phyloP scores from a whole-genome alignment of 2,329 filamentous ascomycete genomes.

The Aureobasidium namibiae region DNA sequence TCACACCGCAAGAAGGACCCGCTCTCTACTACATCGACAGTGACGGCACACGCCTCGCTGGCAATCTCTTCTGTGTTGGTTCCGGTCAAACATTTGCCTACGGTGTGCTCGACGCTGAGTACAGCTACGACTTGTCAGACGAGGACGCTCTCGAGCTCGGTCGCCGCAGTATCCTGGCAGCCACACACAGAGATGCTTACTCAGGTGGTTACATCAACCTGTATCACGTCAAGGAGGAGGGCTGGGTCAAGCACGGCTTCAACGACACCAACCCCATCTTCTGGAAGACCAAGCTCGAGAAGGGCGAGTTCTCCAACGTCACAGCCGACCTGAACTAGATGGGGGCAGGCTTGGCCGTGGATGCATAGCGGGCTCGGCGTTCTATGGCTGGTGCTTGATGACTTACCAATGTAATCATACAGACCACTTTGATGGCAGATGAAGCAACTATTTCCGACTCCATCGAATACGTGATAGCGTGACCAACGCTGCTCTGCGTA shows the following conservation, averaged over 20 bases:
- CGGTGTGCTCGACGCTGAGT: constrained; percentile 93
- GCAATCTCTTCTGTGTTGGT: constrained; percentile 96
- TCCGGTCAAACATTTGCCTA: constrained; percentile 98
- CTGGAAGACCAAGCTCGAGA: constrained; percentile 98
- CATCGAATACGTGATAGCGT: neutral
- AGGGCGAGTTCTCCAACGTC: constrained; percentile 96
- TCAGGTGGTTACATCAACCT: constrained; percentile 98
- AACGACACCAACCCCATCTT: constrained; percentile 97
- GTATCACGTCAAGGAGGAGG: constrained; percentile 98
- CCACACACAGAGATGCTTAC: constrained; percentile 96
- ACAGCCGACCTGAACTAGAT: constrained; percentile 62
- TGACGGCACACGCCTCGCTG: constrained; percentile 84
- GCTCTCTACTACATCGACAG: constrained; percentile 99
- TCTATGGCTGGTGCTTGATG: constrained; percentile 10
- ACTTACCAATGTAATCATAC: constrained; percentile 8
- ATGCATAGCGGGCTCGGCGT: constrained; percentile 11
- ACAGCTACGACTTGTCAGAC: constrained; percentile 77
- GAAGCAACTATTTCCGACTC: neutral
- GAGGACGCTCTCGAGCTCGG: constrained; percentile 89
- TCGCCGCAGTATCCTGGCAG: constrained; percentile 84
- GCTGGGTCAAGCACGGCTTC: constrained; percentile 99
- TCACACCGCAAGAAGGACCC: constrained; percentile 89
- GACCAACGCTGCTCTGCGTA: neutral
- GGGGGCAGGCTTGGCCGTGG: neutral
- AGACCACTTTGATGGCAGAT: constrained; percentile 7